Percentiles rank a stretch among this genome's conserved stretches.
phyloP scores from a whole-genome alignment of 345 rosid species.

The Crucihimalaya himalaica region DNA sequence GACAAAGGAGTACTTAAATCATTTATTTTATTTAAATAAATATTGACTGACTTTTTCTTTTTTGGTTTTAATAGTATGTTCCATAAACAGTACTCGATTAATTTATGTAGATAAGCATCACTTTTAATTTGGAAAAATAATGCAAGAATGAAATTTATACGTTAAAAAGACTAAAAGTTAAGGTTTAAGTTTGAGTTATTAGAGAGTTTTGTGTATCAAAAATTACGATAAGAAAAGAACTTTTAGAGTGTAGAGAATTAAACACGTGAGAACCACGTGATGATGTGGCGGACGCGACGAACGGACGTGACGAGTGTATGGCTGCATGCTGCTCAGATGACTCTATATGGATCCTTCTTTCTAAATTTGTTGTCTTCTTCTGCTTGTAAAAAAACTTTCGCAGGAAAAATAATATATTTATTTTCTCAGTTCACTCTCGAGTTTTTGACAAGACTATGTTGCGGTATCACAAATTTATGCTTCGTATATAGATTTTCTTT shows the following conservation, averaged over 20 bases:
- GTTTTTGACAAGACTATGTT: background rate
- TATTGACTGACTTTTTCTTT: background rate
- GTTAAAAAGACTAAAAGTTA: too few relatives aligned
- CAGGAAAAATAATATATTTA: background rate
- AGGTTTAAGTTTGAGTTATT: too few relatives aligned
- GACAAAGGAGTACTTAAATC: background rate
- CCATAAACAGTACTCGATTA: background rate
- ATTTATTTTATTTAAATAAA: background rate
- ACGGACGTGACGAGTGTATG: conserved; percentile 34
- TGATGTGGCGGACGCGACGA: conserved; percentile 26
- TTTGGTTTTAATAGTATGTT: background rate
- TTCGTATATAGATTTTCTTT: background rate
- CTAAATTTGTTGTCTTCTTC: background rate
- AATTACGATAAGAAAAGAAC: background rate
- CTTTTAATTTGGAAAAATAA: background rate
- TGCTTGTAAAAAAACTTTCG: background rate
- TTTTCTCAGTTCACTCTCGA: background rate
- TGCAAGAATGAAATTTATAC: too few relatives aligned
- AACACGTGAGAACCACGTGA: conserved; percentile 23
- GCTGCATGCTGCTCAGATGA: conserved; percentile 32
- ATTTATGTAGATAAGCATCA: background rate
- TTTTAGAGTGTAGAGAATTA: background rate
- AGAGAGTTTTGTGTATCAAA: too few relatives aligned
- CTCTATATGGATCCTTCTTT: conserved; percentile 21
- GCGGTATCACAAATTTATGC: background rate